Evolutionary conservation across 108 stramenopile genomes (phyloP).

Genomic region (Discostella pseudostelligera): DNA sequence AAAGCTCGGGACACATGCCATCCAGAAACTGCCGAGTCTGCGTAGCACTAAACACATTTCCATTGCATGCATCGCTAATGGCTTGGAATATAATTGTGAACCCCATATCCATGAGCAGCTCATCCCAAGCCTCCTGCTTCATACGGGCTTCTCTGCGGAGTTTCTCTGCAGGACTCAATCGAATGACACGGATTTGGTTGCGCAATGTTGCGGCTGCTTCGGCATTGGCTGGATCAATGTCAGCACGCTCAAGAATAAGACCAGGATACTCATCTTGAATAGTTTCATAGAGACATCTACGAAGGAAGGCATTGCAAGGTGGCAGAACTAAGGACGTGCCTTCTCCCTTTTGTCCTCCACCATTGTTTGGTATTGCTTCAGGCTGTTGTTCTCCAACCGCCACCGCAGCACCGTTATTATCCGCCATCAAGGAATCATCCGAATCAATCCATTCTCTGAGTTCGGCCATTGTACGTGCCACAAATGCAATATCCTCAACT

Average conservation of each 20-base stretch:
- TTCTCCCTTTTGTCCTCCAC: constrained; percentile 30
- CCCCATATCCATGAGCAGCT: constrained; percentile 59
- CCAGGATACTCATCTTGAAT: constrained; percentile 75
- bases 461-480: constrained; percentile 65
- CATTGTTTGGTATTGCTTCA: constrained; percentile 5
- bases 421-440: constrained; percentile 27
- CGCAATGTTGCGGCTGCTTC: constrained; percentile 15
- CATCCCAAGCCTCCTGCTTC: constrained; percentile 59
- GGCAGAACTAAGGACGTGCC: constrained; percentile 63
- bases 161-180: constrained; percentile 59
- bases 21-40: constrained; percentile 18
- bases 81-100: constrained; percentile 77
- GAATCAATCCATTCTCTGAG: constrained; percentile 85
- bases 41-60: constrained; percentile 26
- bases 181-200: constrained; percentile 68
- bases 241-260: constrained; percentile 58
- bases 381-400: background rate
- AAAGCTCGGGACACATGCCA: constrained; percentile 15
- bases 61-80: constrained; percentile 64
- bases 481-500: constrained; percentile 57
- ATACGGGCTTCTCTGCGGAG: constrained; percentile 48
- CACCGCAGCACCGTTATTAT: background rate
- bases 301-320: constrained; percentile 76
- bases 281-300: constrained; percentile 75
- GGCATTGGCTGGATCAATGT: constrained; percentile 8